Evolutionary conservation across 73 alveolate genomes (phyloP), one percentile per base, ranked within the genome.

Genomic region (Tetrahymena thermophila): DNA sequence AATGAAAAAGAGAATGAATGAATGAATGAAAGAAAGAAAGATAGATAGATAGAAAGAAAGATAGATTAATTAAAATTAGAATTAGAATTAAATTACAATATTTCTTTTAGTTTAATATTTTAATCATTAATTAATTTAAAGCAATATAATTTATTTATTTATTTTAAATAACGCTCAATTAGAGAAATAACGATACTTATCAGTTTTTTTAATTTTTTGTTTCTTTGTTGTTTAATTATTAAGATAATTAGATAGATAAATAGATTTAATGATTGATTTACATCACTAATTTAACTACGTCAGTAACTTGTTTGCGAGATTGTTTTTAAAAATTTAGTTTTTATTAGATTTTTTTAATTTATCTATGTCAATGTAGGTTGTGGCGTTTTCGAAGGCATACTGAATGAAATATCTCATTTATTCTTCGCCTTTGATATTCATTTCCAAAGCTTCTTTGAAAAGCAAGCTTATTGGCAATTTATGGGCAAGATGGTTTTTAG

Each of bases 401-500:
- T 71, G 37, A 28, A 71, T 71, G 37, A 71, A 71, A n/a, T 71
- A 71, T 71, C 37, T 71, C 89, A 71, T 71, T 28, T n/a, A 71
- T 25, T 71, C 89, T 71, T 71, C 89, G 11, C 37, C 89, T 71
- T 31, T 71, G 42, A 71, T 71, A n/a, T 71, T 71, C 89, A 71
- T 71, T 71, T 71, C 89, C n/a, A 71, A 13, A 34, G 94, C 94
- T 42, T 85, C 94, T 42, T 85, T 85, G 35, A 38, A 85, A 1
- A 85, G 94, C 38, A 85, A 35, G 19, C 83, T 38, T 17, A 85
- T 25, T 17, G 94, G 94, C 34, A 85, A 35, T 34, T 85, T 85
- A 23, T 85, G 38, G 19, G 94, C 94, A 38, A 42, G 94, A 85
- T 85, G 94, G n/a, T 85, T 85, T 35, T 34, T 85, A n/a, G 94